phyloP scores from a whole-genome alignment of 2,329 filamentous ascomycete genomes.

The Periglandula ipomoeae region DNA sequence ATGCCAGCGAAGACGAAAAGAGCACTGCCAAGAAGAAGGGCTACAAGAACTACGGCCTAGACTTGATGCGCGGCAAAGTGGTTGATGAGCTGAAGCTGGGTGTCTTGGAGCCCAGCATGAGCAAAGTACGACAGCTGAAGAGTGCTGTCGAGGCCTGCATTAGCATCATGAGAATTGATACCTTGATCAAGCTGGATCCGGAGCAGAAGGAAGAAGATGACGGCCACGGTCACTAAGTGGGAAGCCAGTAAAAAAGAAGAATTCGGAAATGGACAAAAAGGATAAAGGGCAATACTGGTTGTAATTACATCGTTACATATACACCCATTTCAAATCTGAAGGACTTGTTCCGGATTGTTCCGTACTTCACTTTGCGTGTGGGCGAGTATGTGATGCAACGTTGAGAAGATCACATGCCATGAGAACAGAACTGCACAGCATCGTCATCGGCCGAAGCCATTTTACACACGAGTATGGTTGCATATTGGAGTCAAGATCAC shows the following conservation, averaged over 20 bases:
- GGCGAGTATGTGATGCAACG: background rate
- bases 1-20: constrained; percentile 79
- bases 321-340: background rate
- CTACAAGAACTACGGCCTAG: constrained; percentile 97
- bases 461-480: no score
- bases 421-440: background rate
- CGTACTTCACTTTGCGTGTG: background rate
- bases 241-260: background rate
- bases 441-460: background rate
- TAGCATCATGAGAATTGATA: constrained; percentile 98
- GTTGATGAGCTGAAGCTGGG: constrained; percentile 91
- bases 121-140: constrained; percentile 97
- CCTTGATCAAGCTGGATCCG: constrained; percentile 94
- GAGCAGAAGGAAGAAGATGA: constrained; percentile 65
- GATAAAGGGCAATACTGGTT: background rate
- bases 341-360: background rate
- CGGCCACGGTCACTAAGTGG: constrained; percentile 66
- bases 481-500: no score
- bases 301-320: constrained; percentile 1
- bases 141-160: constrained; percentile 97
- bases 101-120: constrained; percentile 93
- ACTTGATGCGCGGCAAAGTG: constrained; percentile 80
- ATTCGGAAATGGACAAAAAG: background rate
- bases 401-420: background rate
- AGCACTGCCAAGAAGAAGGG: constrained; percentile 86